Evolutionary conservation across 2,329 filamentous ascomycete genomes (phyloP).

Genomic region (Chaetothyriales sp.): DNA sequence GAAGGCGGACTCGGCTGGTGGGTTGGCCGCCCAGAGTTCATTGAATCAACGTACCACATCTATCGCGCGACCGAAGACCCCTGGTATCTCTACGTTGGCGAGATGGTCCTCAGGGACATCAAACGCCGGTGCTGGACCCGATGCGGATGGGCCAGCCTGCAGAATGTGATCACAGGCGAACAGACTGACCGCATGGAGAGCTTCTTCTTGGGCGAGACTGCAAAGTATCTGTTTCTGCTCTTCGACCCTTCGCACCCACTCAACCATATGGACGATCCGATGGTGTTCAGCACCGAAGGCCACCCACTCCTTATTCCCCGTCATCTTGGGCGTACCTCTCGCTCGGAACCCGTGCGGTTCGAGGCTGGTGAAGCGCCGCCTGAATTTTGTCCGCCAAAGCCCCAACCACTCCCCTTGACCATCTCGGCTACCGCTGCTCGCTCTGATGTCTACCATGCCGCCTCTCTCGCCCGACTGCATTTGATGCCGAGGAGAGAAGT

Average conservation of each 20-base stretch:
- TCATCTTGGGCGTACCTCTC: constrained; percentile 16
- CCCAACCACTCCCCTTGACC: constrained; percentile 46
- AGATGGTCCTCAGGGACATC: constrained; percentile 87
- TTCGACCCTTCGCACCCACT: constrained; percentile 76
- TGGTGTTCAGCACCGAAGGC: constrained; percentile 90
- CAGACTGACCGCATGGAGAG: constrained; percentile 94
- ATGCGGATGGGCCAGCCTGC: constrained; percentile 86
- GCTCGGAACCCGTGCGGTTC: background rate
- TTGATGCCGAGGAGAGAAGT: constrained; percentile 47
- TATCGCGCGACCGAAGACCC: constrained; percentile 86
- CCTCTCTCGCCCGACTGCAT: constrained; percentile 68
- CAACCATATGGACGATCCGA: constrained; percentile 71
- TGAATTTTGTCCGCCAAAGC: constrained; percentile 47
- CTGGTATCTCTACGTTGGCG: constrained; percentile 89
- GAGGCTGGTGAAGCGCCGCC: constrained; percentile 3
- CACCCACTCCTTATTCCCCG: constrained; percentile 77
- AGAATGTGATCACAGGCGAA: constrained; percentile 68
- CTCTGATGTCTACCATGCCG: constrained; percentile 73
- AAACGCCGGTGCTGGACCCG: constrained; percentile 73
- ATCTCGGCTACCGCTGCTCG: constrained; percentile 68
- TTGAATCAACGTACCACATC: constrained; percentile 93
- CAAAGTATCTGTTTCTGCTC: constrained; percentile 86
- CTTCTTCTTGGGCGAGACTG: constrained; percentile 92
- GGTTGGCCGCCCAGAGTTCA: constrained; percentile 88
- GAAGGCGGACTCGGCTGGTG: constrained; percentile 86